phyloP scores from a whole-genome alignment of 495 filamentous ascomycete genomes.

The Lepidopterella palustris region DNA sequence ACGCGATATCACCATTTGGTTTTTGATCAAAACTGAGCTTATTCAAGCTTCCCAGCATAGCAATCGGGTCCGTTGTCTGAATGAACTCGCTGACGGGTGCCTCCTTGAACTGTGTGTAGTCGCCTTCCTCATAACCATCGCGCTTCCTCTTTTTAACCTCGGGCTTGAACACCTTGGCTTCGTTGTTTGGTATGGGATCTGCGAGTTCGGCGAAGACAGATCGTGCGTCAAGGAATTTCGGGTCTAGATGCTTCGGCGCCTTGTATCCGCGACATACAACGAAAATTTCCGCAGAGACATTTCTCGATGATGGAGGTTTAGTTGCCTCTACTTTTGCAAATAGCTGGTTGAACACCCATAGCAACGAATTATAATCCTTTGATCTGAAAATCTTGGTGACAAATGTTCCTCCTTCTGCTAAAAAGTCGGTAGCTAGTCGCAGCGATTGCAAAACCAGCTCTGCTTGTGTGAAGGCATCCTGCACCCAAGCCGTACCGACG shows the following conservation, averaged over 20 bases:
- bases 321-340: slow-evolving; percentile 94
- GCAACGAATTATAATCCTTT: slow-evolving; percentile 92
- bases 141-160: slow-evolving; percentile 95
- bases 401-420: slow-evolving; percentile 84
- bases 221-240: slow-evolving; percentile 82
- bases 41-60: slow-evolving; percentile 86
- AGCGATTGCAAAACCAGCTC: slow-evolving; percentile 88
- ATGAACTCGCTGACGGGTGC: slow-evolving; percentile 85
- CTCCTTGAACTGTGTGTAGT: slow-evolving; percentile 89
- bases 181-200: slow-evolving; percentile 84
- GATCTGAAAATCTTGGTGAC: slow-evolving; percentile 97
- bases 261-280: slow-evolving; percentile 92
- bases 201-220: slow-evolving; percentile 93
- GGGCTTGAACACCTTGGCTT: slow-evolving; percentile 96
- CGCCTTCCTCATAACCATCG: slow-evolving; percentile 94
- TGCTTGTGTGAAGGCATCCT: slow-evolving; percentile 96
- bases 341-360: slow-evolving; percentile 97
- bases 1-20: slow-evolving; percentile 72
- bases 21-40: slow-evolving; percentile 72
- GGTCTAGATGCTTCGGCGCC: slow-evolving; percentile 87
- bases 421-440: slow-evolving; percentile 90
- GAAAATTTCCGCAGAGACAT: slow-evolving; percentile 96
- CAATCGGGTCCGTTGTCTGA: slow-evolving; percentile 87
- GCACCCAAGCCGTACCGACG: slow-evolving; percentile 95
- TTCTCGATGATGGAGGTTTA: slow-evolving; percentile 91